Base-by-base conservation (phyloP, 495 filamentous ascomycete species). In the Xylaria flabelliformis region DNA sequence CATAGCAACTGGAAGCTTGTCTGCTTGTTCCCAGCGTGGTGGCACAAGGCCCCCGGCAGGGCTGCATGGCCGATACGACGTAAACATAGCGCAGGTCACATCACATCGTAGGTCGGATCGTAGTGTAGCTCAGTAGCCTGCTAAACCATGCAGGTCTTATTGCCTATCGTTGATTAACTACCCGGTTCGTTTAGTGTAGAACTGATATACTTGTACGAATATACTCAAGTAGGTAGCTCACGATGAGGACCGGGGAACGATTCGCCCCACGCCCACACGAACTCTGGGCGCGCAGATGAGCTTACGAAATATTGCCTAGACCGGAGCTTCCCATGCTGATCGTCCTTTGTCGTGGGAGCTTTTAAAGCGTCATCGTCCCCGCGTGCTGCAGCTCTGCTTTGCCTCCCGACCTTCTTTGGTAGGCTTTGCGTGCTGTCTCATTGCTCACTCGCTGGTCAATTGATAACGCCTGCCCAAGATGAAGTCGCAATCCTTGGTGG, bases 401-500 rank as follows among this genome's bases (percentile, higher is more conserved):
- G 39, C 58, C 13, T 64, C 29, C 59, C 58, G 56, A 53, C 34
- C 36, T 39, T 63, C 46, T 39, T 39, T 64, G 61, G 69, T 56
- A 67, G 61, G 62, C 69, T 55, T 36, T 56, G 48, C 29, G 51
- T 9, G 34, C 4, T 15, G 51, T 72, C 70, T 72, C 29, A 41
- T 46, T 71, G 59, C 32, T 26, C 61, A 32, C 46, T 36, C 48
- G 29, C 34, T 29, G 39, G 59, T 63, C 67, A 69, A 69, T 53
- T 71, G 69, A 55, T 26, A 48, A 64, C 59, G 41, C 24, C 41
- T 15, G 46, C 24, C 39, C 48, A 79, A 74, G 63, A 79, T 79
- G 77, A 79, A 73, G 75, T 73, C 72, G 48, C 77, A 75, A 76
- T 75, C 69, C 19, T 72, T 64, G 67, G 66, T 71, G 64, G 70